Conservation (phyloP, 2,329 filamentous ascomycete species). For the Colletotrichum paranaense region DNA sequence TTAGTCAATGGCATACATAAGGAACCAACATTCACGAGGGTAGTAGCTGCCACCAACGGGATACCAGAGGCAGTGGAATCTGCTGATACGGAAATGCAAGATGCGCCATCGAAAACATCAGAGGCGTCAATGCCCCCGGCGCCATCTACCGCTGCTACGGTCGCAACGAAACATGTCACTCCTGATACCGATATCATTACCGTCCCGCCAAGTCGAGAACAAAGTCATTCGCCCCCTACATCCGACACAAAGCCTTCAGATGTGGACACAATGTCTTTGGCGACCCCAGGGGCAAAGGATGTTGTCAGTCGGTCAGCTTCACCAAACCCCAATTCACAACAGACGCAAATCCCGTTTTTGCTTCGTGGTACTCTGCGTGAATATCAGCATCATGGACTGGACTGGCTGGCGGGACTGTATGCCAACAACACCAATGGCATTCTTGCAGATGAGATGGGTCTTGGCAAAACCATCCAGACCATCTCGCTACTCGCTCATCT, state of each 20-base stretch:
- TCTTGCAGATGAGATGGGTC: slow-evolving; percentile 96
- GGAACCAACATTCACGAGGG: neutral
- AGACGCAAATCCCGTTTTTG: slow-evolving; percentile 83
- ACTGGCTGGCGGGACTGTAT: slow-evolving; percentile 96
- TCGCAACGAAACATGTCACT: slow-evolving; percentile 45
- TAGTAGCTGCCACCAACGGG: neutral
- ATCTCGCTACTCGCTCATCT: slow-evolving; percentile 94
- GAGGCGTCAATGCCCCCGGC: slow-evolving; percentile 40
- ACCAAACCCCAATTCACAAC: slow-evolving; percentile 52
- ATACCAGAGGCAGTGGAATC: slow-evolving; percentile 30
- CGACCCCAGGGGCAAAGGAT: slow-evolving; percentile 36
- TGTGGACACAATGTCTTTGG: slow-evolving; percentile 49
- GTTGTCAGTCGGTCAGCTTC: slow-evolving; percentile 47
- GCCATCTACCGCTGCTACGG: slow-evolving; percentile 37
- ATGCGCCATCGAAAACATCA: slow-evolving; percentile 35
- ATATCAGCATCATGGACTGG: slow-evolving; percentile 96
- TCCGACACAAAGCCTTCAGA: slow-evolving; percentile 65
- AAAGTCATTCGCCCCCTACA: slow-evolving; percentile 59
- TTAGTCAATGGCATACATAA: neutral
- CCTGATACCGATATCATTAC: slow-evolving; percentile 57
- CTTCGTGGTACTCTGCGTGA: slow-evolving; percentile 90
- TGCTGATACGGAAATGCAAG: slow-evolving; percentile 49
- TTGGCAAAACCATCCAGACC: slow-evolving; percentile 98
- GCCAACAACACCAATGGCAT: slow-evolving; percentile 95
- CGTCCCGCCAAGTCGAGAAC: slow-evolving; percentile 54